Evolutionary conservation across 805 yeast species (phyloP), one percentile per base, ranked within the genome.

Genomic region (Henningerozyma blattae): DNA sequence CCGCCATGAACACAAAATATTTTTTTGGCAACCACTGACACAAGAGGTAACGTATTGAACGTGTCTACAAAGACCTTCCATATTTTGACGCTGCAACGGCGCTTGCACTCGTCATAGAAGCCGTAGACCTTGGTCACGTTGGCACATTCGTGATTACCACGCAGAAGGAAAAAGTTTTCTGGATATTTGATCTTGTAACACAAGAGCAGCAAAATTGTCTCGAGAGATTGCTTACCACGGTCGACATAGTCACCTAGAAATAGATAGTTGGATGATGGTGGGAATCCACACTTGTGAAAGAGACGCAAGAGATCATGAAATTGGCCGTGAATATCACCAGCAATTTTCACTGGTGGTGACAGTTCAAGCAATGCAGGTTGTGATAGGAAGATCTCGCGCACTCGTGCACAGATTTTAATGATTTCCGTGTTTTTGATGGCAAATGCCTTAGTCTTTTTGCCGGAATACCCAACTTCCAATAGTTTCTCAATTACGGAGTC

Each of bases 101-200:
- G 72, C 56, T 89, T 89, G 65, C 98, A 89, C 59, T 89, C 98
- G 59, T 89, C 98, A 56, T 85, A 91, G 52, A 89, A 89, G 2
- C 98, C 98, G 58, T 89, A 89, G 25, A 89, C 94, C 42, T 95
- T 72, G 3, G 97, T 89, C 37, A 89, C 93, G 52, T 83, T 84
- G 16, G 97, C 96, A 58, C 94, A 84, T 62, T 89, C 98, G 61
- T 89, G 98, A 59, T 89, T 89, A n/a, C 98, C 98, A 44, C 98
- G 66, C 29, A 89, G 65, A 38, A 89, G 61, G 57, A 87, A 89
- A 56, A 89, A 86, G 61, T 89, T 89, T 50, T 89, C 95, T 0
- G 97, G 97, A 51, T 86, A 87, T 56, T 87, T 89, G 58, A 89
- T 87, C 58, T 89, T 89, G 64, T 84, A 89, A 59, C 95, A 86